phyloP scores from a whole-genome alignment of 2,329 filamentous ascomycete genomes.

The Ascochyta rabiei region DNA sequence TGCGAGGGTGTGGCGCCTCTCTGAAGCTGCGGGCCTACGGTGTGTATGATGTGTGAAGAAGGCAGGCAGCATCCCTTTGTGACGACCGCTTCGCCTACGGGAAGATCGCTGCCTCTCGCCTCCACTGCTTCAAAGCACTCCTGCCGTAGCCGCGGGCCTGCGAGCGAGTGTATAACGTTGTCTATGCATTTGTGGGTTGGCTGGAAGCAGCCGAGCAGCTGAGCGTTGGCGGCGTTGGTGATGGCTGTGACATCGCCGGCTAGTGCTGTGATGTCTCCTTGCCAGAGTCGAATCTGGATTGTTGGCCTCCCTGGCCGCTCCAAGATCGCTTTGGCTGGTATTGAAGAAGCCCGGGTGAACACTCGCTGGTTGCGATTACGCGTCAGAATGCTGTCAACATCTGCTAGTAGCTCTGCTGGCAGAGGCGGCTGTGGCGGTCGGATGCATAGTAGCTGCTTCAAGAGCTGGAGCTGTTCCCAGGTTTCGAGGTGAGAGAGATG shows the following conservation, averaged over 20 bases:
- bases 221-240: slow-evolving; percentile 46
- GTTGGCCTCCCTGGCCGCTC: not conserved
- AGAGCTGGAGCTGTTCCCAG: slow-evolving; percentile 19
- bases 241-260: slow-evolving; percentile 39
- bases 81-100: slow-evolving; percentile 33
- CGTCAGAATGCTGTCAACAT: slow-evolving; percentile 27
- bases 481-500: slow-evolving; percentile 20
- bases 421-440: slow-evolving; percentile 28
- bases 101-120: slow-evolving; percentile 26
- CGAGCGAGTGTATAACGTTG: slow-evolving; percentile 44
- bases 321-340: slow-evolving; percentile 9
- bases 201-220: slow-evolving; percentile 46
- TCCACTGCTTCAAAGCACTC: slow-evolving; percentile 38
- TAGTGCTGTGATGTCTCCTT: slow-evolving; percentile 45
- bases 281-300: slow-evolving; percentile 36
- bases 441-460: slow-evolving; percentile 37
- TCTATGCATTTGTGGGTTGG: slow-evolving; percentile 46
- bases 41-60: slow-evolving; percentile 41
- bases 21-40: slow-evolving; percentile 43
- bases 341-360: slow-evolving; percentile 15
- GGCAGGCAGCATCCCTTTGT: slow-evolving; percentile 39
- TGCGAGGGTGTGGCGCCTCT: slow-evolving; percentile 25
- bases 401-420: slow-evolving; percentile 10
- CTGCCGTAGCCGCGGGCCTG: slow-evolving; percentile 41
- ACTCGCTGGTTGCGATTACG: slow-evolving; percentile 21